A percentile compares a stretch with the other conserved stretches of the same genome.
Evolutionary conservation across 2,329 filamentous ascomycete species (phyloP).

Genomic region (Arthrobotrys sinensis): DNA sequence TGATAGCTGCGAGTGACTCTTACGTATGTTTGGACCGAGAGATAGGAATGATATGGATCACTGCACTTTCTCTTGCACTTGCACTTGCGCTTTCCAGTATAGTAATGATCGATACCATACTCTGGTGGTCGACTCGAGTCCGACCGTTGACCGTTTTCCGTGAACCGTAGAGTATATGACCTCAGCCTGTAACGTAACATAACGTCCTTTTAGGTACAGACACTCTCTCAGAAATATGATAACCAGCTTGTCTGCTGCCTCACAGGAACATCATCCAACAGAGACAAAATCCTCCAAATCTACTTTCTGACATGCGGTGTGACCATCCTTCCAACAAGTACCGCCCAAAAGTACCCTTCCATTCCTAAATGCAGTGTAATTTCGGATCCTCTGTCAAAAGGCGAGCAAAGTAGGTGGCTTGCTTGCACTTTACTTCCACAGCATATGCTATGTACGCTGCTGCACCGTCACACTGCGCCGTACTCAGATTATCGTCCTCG

Average conservation of each 20-base stretch:
- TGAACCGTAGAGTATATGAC: not conserved
- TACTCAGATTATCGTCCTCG: not conserved
- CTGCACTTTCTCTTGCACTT: not conserved
- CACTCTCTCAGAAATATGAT: conserved; percentile 9
- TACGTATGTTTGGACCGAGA: conserved; percentile 26
- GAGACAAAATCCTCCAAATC: conserved; percentile 2
- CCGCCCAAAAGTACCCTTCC: not conserved
- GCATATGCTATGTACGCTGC: conserved; percentile 15
- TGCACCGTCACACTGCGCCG: not conserved
- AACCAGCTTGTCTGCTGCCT: not conserved
- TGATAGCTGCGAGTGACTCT: conserved; percentile 59
- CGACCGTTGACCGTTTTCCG: not conserved
- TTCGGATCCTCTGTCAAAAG: conserved; percentile 13
- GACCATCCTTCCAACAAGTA: conserved; percentile 20
- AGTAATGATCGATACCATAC: conserved; percentile 10
- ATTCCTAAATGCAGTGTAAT: not conserved
- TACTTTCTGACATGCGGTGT: conserved; percentile 10
- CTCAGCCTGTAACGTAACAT: not conserved
- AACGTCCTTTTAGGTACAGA: not conserved
- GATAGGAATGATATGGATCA: conserved; percentile 15
- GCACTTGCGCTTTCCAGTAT: too few relatives aligned
- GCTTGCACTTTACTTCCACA: conserved; percentile 16
- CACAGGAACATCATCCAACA: conserved; percentile 16
- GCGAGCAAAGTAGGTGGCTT: not conserved
- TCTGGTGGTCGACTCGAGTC: not conserved